A percentile compares a stretch with the other conserved stretches of the same genome.
phyloP scores from a whole-genome alignment of 805 yeast species.

The Scheffersomyces amazonensis region DNA sequence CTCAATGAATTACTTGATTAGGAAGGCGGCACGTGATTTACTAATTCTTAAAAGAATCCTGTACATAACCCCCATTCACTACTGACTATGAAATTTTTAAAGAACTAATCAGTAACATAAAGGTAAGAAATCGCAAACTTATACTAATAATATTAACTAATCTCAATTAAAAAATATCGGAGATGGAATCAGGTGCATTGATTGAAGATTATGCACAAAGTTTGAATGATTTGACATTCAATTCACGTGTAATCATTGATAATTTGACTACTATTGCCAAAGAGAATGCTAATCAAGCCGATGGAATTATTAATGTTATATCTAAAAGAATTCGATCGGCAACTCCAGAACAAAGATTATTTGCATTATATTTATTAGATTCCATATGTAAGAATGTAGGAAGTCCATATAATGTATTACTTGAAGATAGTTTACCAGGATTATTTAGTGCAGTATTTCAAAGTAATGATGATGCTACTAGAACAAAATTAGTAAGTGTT shows the following conservation, averaged over 20 bases:
- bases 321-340: slow-evolving; percentile 71
- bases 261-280: slow-evolving; percentile 82
- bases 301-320: slow-evolving; percentile 72
- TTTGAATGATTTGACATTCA: slow-evolving; percentile 75
- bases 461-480: slow-evolving; percentile 70
- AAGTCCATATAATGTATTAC: slow-evolving; percentile 78
- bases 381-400: slow-evolving; percentile 91
- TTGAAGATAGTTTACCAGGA: slow-evolving; percentile 67
- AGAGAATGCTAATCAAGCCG: slow-evolving; percentile 77
- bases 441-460: slow-evolving; percentile 75
- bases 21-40: not conserved
- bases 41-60: not conserved
- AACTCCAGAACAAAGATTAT: slow-evolving; percentile 81
- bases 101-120: too few relatives aligned
- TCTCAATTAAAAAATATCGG: too few relatives aligned
- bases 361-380: slow-evolving; percentile 79
- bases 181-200: too few relatives aligned
- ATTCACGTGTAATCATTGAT: slow-evolving; percentile 86
- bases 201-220: slow-evolving; percentile 67
- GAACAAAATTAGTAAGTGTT: slow-evolving; percentile 70
- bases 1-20: not conserved
- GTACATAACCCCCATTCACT: not conserved
- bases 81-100: too few relatives aligned
- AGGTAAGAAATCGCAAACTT: too few relatives aligned
- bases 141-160: too few relatives aligned